These are phyloP conservation scores for Dentipellis fragilis DNA, from an alignment of 768 basidiomycete species.

Conservation along the genomic window DNA sequence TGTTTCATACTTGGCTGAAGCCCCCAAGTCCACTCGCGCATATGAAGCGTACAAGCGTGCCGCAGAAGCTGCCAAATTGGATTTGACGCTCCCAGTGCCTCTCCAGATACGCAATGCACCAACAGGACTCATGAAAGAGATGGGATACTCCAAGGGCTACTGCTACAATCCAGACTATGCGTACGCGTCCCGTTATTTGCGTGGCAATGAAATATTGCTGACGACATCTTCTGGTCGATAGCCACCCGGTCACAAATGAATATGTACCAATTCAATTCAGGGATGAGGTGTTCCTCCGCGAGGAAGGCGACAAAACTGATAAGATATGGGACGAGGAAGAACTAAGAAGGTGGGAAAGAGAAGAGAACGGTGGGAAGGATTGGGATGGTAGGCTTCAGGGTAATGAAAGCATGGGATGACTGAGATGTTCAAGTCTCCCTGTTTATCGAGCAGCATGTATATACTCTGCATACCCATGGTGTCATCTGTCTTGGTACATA, in stretches of 20 bases:
- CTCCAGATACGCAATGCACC: slow-evolving; percentile 71
- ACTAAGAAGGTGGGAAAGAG: slow-evolving; percentile 35
- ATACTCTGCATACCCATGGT: no score
- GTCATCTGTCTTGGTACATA: no score
- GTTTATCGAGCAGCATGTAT: no score
- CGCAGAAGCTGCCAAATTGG: slow-evolving; percentile 47
- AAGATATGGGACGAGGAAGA: slow-evolving; percentile 42
- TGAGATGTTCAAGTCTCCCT: background rate
- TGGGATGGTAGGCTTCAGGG: slow-evolving; percentile 24
- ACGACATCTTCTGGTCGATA: slow-evolving; percentile 6
- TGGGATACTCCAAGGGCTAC: slow-evolving; percentile 41
- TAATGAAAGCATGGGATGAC: background rate
- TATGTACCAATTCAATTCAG: slow-evolving; percentile 37
- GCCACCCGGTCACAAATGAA: slow-evolving; percentile 44
- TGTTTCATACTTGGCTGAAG: slow-evolving; percentile 71
- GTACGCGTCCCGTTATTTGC: slow-evolving; percentile 16
- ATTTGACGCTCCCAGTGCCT: slow-evolving; percentile 52
- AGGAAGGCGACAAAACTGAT: slow-evolving; percentile 26
- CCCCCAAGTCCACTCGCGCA: slow-evolving; percentile 70
- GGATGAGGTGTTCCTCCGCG: slow-evolving; percentile 26
- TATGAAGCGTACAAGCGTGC: slow-evolving; percentile 72
- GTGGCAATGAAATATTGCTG: background rate
- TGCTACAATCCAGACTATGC: slow-evolving; percentile 37
- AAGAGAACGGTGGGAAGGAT: slow-evolving; percentile 26
- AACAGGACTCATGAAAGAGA: slow-evolving; percentile 43